Evolutionary conservation across 495 filamentous ascomycete species (phyloP), one percentile per base, ranked within the genome.

Genomic region (Penicillium cataractarum): DNA sequence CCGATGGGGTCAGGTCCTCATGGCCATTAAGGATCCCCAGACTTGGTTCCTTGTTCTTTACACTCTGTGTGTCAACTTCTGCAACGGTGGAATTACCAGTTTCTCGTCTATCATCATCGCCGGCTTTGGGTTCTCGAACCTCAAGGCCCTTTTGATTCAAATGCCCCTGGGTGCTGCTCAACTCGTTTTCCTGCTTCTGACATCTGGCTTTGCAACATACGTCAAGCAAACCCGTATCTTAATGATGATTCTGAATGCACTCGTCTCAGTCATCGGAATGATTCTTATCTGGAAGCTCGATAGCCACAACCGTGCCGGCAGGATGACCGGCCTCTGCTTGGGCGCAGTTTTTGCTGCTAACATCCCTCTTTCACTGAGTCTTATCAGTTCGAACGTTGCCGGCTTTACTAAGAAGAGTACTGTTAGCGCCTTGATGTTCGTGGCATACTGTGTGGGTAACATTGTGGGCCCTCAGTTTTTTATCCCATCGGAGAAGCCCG

Each of bases 401-500:
- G 86, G 87, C 6, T 88, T 86, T 69, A 89, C 87, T 8, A 90
- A 90, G 70, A 88, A 87, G 57, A 80, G 73, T 12, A 74, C 76
- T 0, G 76, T 81, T 9, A 78, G 71, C 15, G 77, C 75, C 3
- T 31, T 78, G 29, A 65, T 78, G 63, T 77, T 79, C 35, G 65
- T 74, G 17, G 73, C 65, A 10, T 77, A 77, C 39, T 79, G 77
- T 60, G 61, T 72, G 22, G 77, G 77, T 0, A 79, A 78, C 51
- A 77, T 78, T 31, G 71, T 73, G 0, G 76, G 77, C 0, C 77
- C 77, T 2, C 76, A 78, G 42, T 71, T 77, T 29, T 79, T 75
- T 54, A 53, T 71, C 27, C 60, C 71, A 0, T 55, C 62, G 6
- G 71, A 80, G 51, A 74, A 75, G n/a, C 77, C 77, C 2, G 33